Evolutionary conservation across 208 protist species (phyloP), one percentile per base, ranked within the genome.

Genomic region (Phytomonas sp.): DNA sequence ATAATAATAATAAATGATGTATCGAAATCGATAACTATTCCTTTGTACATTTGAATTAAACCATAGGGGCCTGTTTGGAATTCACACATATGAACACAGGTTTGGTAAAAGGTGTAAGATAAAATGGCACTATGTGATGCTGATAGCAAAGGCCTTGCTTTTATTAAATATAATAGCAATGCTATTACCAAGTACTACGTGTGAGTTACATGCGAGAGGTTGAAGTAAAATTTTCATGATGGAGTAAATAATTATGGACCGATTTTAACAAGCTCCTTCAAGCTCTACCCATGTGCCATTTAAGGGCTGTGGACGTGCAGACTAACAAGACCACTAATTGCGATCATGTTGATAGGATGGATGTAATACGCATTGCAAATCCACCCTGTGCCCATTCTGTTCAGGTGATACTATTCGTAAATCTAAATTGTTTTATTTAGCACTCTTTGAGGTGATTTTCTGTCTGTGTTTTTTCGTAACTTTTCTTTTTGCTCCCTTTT

Each of bases 1-100:
- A 61, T 29, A 53, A 59, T 65, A 65, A 65, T 60, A 65, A 65
- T 46, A 7, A 26, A 23, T n/a, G 33, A 60, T 20, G 36, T 65
- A 37, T 65, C 33, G 6, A 65, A 60, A 60, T 65, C 26, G 33
- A 26, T 65, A 65, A 8, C 37, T 65, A 65, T 20, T 65, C 6
- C 20, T 40, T 65, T 65, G 20, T 40, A 60, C 23, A 37, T 65
- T 65, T 26, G 36, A 53, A 60, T 20, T 26, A 60, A 65, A 65
- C 37, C 20, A 56, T 51, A 65, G 11, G 4, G 13, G 33, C 11
- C 17, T 23, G 61, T 46, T 65, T 26, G 11, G 23, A 65, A 59
- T 33, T 65, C n/a, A 59, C 26, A 2, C 6, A 7, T 40, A 65
- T 26, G 4, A 7, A 65, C 23, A 60, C 20, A 60, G 36, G 23